Conservation (phyloP, 306 rosid species). For the Sophora flavescens region DNA sequence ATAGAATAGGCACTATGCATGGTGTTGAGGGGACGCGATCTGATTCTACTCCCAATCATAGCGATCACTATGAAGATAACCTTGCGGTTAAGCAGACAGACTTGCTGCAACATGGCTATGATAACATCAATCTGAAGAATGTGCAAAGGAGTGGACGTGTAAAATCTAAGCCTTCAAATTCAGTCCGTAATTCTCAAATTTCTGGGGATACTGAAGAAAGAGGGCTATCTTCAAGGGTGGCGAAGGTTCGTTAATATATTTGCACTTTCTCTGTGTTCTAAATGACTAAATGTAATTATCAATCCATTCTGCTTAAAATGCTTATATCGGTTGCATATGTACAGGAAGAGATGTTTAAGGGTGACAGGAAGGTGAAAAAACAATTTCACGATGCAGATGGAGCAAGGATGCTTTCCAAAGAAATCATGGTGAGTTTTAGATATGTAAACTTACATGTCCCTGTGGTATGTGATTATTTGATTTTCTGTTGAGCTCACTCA, state of each 20-base stretch:
- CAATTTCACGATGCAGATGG: slow-evolving; percentile 52
- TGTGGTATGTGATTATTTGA: slow-evolving; percentile 31
- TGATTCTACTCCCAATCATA: slow-evolving; percentile 63
- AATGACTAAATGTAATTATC: background rate
- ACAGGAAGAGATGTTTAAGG: slow-evolving; percentile 67
- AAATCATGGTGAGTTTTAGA: slow-evolving; percentile 66
- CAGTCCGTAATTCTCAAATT: slow-evolving; percentile 49
- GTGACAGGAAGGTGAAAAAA: slow-evolving; percentile 58
- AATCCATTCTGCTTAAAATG: slow-evolving; percentile 37
- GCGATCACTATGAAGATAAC: slow-evolving; percentile 64
- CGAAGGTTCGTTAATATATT: slow-evolving; percentile 56
- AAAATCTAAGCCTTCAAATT: slow-evolving; percentile 63
- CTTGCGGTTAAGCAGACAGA: slow-evolving; percentile 55
- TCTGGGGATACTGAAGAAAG: slow-evolving; percentile 61
- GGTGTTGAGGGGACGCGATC: slow-evolving; percentile 62
- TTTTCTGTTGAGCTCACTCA: slow-evolving; percentile 25
- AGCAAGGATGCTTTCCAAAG: slow-evolving; percentile 66
- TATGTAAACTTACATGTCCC: slow-evolving; percentile 31
- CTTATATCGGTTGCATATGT: slow-evolving; percentile 36
- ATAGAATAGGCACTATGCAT: slow-evolving; percentile 59
- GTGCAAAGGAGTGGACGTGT: slow-evolving; percentile 59
- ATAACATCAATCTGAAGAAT: slow-evolving; percentile 53
- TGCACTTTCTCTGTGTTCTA: slow-evolving; percentile 26
- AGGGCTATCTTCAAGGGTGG: slow-evolving; percentile 50
- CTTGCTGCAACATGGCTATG: slow-evolving; percentile 49